Evolutionary conservation across 2,329 filamentous ascomycete species (phyloP).

Genomic region (Blastomyces emzantsi): DNA sequence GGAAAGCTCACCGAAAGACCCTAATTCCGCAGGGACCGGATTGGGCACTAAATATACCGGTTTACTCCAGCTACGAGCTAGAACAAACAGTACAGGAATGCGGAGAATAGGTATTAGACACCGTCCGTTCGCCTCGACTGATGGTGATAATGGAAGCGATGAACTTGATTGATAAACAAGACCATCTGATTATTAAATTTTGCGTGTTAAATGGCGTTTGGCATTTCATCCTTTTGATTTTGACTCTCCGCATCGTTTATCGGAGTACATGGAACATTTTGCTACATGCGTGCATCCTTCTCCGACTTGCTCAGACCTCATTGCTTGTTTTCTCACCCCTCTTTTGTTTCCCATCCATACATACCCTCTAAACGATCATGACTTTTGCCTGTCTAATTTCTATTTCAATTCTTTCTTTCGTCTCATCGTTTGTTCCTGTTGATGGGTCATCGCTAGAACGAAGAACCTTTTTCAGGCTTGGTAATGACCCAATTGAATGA

Average conservation of each 20-base stretch:
- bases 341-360: neutral
- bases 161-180: conserved; percentile 6
- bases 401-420: neutral
- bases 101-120: conserved; percentile 28
- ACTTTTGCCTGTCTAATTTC: neutral
- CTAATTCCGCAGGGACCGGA: conserved; percentile 21
- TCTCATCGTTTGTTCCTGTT: neutral
- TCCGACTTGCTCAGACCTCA: neutral
- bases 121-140: neutral
- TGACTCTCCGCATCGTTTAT: neutral
- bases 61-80: conserved; percentile 29
- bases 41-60: conserved; percentile 31
- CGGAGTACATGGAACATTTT: conserved; percentile 3
- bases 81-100: conserved; percentile 31
- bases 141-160: neutral
- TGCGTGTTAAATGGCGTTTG: neutral
- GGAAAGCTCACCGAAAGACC: conserved; percentile 18
- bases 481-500: neutral
- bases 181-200: neutral
- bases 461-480: conserved; percentile 3
- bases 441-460: conserved; percentile 2
- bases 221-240: neutral
- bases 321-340: neutral
- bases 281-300: neutral
- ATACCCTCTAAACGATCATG: neutral